A percentile compares a stretch with the other conserved stretches of the same genome.
Conservation (phyloP, 441 rosid species). For the Erodium texanum region DNA sequence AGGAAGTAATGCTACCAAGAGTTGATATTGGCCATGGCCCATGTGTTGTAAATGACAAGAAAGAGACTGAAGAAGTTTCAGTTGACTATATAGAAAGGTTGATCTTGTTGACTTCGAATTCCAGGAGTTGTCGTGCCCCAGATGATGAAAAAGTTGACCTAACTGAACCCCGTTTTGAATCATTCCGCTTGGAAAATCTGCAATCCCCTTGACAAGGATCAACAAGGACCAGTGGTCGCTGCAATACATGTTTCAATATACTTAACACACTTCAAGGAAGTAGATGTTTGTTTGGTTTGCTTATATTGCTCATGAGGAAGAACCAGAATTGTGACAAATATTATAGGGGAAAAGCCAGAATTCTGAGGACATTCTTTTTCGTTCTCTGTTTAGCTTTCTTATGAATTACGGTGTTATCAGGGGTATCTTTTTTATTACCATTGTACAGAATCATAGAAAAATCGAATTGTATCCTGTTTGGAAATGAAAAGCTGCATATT, state of each 20-base stretch:
- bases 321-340: neutral
- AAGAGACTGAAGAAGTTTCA: slow-evolving; percentile 21
- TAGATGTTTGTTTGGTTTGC: neutral
- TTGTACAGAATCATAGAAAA: slow-evolving; percentile 17
- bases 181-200: slow-evolving; percentile 46
- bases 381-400: neutral
- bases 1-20: slow-evolving; percentile 19
- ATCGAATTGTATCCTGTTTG: slow-evolving; percentile 2
- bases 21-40: slow-evolving; percentile 12
- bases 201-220: slow-evolving; percentile 32
- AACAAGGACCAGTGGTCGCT: neutral
- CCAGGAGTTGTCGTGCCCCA: slow-evolving; percentile 33
- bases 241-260: slow-evolving; percentile 7
- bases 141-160: slow-evolving; percentile 78
- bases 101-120: slow-evolving; percentile 32
- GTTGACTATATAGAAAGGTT: slow-evolving; percentile 32
- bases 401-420: neutral
- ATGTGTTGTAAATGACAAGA: slow-evolving; percentile 2
- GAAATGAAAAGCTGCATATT: neutral
- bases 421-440: neutral
- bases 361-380: neutral
- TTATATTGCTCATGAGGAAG: neutral
- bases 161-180: slow-evolving; percentile 78
- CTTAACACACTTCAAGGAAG: slow-evolving; percentile 2
- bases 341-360: neutral